Percentiles rank a stretch among this genome's conserved stretches.
phyloP scores from a whole-genome alignment of 768 basidiomycete species.

The Trametes gibbosa region DNA sequence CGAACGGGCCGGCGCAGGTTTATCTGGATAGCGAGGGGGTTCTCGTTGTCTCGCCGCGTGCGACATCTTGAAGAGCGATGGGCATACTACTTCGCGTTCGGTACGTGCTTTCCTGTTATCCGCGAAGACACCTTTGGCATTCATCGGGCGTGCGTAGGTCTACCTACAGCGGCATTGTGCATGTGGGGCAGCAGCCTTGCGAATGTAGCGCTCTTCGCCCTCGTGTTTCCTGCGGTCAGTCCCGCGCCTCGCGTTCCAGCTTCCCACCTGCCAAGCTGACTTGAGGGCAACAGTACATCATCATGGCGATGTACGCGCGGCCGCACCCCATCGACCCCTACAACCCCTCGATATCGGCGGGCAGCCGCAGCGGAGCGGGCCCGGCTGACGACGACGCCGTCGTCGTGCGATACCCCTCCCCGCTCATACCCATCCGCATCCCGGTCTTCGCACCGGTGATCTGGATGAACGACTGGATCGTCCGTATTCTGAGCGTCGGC shows the following conservation, averaged over 20 bases:
- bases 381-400: slow-evolving; percentile 37
- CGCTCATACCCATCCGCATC: slow-evolving; percentile 75
- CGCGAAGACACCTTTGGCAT: background rate
- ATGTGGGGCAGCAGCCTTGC: slow-evolving; percentile 71
- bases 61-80: slow-evolving; percentile 83
- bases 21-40: slow-evolving; percentile 72
- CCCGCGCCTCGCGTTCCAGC: background rate
- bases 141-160: slow-evolving; percentile 38
- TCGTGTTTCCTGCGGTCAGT: slow-evolving; percentile 76
- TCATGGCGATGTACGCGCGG: slow-evolving; percentile 76
- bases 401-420: slow-evolving; percentile 62
- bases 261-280: background rate
- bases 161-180: slow-evolving; percentile 72
- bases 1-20: slow-evolving; percentile 52
- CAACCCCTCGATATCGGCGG: slow-evolving; percentile 43
- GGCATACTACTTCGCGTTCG: slow-evolving; percentile 87
- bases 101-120: slow-evolving; percentile 33
- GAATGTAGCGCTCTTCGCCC: slow-evolving; percentile 80
- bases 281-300: slow-evolving; percentile 60
- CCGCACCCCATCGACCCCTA: slow-evolving; percentile 78
- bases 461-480: slow-evolving; percentile 69
- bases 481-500: slow-evolving; percentile 59
- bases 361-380: slow-evolving; percentile 9
- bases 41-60: slow-evolving; percentile 66
- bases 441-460: slow-evolving; percentile 75